These are phyloP conservation scores for Meyerozyma carpophila DNA, from an alignment of 1,139 yeast species.

Conservation along the genomic window DNA sequence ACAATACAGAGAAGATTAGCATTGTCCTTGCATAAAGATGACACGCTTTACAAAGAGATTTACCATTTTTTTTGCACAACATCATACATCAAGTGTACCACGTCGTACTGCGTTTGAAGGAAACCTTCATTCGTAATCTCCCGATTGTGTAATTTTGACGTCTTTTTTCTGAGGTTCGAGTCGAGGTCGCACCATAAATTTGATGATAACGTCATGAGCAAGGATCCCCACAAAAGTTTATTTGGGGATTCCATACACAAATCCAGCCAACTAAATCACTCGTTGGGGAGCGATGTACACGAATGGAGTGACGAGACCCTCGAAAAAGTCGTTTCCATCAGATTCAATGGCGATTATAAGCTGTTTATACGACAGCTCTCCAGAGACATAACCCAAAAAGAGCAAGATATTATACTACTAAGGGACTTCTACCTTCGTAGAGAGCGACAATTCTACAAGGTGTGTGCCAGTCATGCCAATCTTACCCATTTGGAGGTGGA, in stretches of 20 bases:
- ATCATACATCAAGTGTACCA: not conserved
- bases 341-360: not conserved
- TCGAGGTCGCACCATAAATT: not conserved
- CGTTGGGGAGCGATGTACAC: not conserved
- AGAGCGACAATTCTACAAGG: not conserved
- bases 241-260: not conserved
- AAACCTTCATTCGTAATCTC: too few relatives aligned
- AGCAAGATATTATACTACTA: not conserved
- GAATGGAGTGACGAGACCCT: not conserved
- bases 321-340: not conserved
- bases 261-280: not conserved
- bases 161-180: not conserved
- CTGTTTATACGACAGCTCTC: not conserved
- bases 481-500: not conserved
- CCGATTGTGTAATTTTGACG: too few relatives aligned
- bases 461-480: not conserved
- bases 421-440: not conserved
- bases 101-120: too few relatives aligned
- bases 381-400: not conserved
- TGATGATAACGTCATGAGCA: not conserved
- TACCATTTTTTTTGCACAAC: conserved; percentile 52
- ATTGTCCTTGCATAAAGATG: conserved; percentile 99
- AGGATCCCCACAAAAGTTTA: not conserved
- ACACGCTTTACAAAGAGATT: conserved; percentile 97
- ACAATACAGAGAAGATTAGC: conserved; percentile 98